These are phyloP conservation scores for Petunia axillaris DNA, from an alignment of 257 asterid species.

Conservation along the genomic window DNA sequence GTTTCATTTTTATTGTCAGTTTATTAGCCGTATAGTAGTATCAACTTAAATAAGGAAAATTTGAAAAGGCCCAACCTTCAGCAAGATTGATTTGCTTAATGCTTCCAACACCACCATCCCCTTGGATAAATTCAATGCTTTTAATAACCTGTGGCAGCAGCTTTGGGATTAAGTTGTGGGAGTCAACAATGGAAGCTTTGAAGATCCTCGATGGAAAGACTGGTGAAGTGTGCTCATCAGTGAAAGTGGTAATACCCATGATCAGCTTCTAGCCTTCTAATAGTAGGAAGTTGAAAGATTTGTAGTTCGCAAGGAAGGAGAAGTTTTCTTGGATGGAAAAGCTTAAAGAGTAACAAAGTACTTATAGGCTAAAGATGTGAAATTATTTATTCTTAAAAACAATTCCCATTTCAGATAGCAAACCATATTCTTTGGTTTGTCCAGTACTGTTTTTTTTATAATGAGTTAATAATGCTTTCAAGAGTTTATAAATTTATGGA, in stretches of 20 bases:
- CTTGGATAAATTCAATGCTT: conserved; percentile 32
- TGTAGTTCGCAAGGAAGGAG: not conserved
- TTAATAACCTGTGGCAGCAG: conserved; percentile 24
- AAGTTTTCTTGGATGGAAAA: not conserved
- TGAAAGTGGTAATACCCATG: conserved; percentile 22
- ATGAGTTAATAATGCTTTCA: not conserved
- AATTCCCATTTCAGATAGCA: not conserved
- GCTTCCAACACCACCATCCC: conserved; percentile 38
- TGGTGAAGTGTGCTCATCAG: not conserved
- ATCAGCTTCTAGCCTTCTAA: conserved; percentile 1
- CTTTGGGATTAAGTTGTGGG: conserved; percentile 24
- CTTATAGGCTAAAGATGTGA: not conserved
- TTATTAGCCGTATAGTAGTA: too few relatives aligned
- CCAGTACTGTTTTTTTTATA: not conserved
- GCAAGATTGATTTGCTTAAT: conserved; percentile 52
- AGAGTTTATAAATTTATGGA: too few relatives aligned
- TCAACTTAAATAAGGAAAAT: not conserved
- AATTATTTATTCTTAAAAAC: not conserved
- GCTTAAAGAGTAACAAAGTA: not conserved
- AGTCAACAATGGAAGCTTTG: not conserved
- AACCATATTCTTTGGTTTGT: not conserved
- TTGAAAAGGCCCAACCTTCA: conserved; percentile 33
- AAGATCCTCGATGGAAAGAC: conserved; percentile 24
- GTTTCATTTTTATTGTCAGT: conserved; percentile 29
- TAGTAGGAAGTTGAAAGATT: not conserved